Base-by-base conservation (phyloP, 805 yeast genomes). In the Suhomyces vadensis region DNA sequence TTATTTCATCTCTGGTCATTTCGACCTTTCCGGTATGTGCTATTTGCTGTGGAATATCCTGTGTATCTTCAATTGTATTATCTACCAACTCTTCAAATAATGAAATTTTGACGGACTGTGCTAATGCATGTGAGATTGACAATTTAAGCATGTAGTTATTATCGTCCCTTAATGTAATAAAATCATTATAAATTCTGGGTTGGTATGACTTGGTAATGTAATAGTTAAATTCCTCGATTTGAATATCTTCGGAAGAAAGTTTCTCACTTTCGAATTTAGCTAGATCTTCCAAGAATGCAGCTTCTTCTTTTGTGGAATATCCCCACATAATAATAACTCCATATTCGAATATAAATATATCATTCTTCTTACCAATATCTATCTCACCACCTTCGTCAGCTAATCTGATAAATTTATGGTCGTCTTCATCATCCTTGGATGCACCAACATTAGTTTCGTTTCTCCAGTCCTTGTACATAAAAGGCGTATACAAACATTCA, bases 281-380 rank as follows among this genome's bases (percentile, higher is more conserved):
- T 53, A 94, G 69, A 58, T 92, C 97, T 40, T 77, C 77, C 43
- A 94, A 67, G 54, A 94, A 87, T 40, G 89, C 82, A 42, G 74
- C 72, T 60, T 94, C 99, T 64, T 94, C 98, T 42, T 81, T 77
- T 42, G 81, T 76, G 1, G 89, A 80, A 58, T 88, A 94, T 0
- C 99, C 99, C 99, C 99, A 94, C 71, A 94, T 68, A 1, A 94
- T 96, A 24, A 89, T 82, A n/a, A 94, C 99, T 16, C 99, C 99
- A 64, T 94, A 94, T 57, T 91, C 97, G 69, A 94, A 94, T 6
- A 94, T 72, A 58, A 91, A 94, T 6, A 90, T 73, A 60, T 91
- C 98, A 7, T 83, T 83, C 47, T 79, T 76, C 55, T 83, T 85
- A 41, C 91, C 89, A 38, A 92, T 83, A 55, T 89, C 92, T 41